These are phyloP conservation scores for Tetrapisispora namnaoensis DNA, from an alignment of 805 yeast species.

Conservation along the genomic window DNA sequence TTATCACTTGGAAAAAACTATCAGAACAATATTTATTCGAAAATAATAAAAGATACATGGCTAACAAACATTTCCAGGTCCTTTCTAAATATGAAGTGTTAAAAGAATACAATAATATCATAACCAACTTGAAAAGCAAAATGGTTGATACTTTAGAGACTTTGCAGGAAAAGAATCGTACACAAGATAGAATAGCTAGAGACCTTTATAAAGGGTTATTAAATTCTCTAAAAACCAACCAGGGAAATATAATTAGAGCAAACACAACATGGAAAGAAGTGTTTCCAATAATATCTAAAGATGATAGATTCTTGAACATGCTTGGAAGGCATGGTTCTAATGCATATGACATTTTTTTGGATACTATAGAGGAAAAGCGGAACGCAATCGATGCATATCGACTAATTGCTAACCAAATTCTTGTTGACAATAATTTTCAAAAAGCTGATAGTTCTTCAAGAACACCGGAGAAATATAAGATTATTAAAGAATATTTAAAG, in stretches of 20 bases:
- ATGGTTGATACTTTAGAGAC: constrained; percentile 14
- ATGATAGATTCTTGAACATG: constrained; percentile 46
- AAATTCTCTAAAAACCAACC: neutral
- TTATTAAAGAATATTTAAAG: constrained; percentile 11
- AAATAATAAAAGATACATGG: constrained; percentile 43
- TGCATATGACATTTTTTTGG: constrained; percentile 70
- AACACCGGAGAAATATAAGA: constrained; percentile 13
- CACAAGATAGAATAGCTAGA: constrained; percentile 57
- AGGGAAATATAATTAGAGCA: constrained; percentile 32
- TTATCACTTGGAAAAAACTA: constrained; percentile 20
- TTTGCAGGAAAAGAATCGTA: constrained; percentile 35
- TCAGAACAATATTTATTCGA: constrained; percentile 24
- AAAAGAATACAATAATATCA: constrained; percentile 28
- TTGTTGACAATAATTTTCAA: constrained; percentile 30
- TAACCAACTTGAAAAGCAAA: constrained; percentile 22
- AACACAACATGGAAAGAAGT: constrained; percentile 53
- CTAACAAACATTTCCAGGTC: constrained; percentile 44
- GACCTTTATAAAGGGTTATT: constrained; percentile 45
- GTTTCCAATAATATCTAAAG: constrained; percentile 41
- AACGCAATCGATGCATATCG: constrained; percentile 47
- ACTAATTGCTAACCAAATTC: constrained; percentile 45
- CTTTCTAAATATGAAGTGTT: constrained; percentile 54
- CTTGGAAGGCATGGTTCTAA: constrained; percentile 73
- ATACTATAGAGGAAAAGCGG: constrained; percentile 53
- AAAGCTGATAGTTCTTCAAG: constrained; percentile 15